These are phyloP conservation scores for Trametes cinnabarina DNA, from an alignment of 768 basidiomycete species.

Conservation along the genomic window DNA sequence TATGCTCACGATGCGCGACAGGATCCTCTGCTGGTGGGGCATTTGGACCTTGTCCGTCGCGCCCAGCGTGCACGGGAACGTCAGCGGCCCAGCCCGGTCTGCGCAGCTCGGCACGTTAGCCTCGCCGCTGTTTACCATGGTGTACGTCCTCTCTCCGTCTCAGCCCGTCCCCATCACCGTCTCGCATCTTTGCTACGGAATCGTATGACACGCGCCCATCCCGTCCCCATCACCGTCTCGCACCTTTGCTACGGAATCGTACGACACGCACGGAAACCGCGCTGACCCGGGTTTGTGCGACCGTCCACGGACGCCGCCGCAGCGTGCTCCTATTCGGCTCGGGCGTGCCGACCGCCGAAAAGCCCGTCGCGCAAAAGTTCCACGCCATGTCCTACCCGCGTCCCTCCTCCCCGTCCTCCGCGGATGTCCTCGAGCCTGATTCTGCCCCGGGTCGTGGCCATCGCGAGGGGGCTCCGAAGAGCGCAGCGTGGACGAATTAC, in stretches of 20 bases:
- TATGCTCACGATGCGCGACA: too few relatives aligned
- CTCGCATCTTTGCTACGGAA: neutral
- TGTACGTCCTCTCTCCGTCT: conserved; percentile 40
- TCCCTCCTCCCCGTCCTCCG: neutral
- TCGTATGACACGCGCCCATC: too few relatives aligned
- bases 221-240: neutral
- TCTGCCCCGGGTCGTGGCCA: too few relatives aligned
- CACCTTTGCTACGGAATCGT: neutral
- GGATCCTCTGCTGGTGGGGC: conserved; percentile 66
- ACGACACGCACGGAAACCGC: too few relatives aligned
- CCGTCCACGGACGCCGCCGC: neutral
- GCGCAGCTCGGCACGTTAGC: conserved; percentile 62
- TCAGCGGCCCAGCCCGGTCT: conserved; percentile 41
- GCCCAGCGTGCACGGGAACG: conserved; percentile 44
- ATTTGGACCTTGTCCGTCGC: conserved; percentile 61
- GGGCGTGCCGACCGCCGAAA: conserved; percentile 69
- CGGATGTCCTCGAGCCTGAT: conserved; percentile 30
- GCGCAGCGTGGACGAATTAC: conserved; percentile 50
- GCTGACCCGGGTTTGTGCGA: neutral
- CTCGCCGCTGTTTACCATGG: conserved; percentile 62
- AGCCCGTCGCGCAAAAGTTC: conserved; percentile 59
- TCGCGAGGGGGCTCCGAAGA: neutral
- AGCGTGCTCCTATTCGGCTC: conserved; percentile 65
- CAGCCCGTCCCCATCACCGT: neutral
- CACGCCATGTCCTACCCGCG: conserved; percentile 47